Evolutionary conservation across 2,329 filamentous ascomycete species (phyloP).

Genomic region (Cytospora leucostoma): DNA sequence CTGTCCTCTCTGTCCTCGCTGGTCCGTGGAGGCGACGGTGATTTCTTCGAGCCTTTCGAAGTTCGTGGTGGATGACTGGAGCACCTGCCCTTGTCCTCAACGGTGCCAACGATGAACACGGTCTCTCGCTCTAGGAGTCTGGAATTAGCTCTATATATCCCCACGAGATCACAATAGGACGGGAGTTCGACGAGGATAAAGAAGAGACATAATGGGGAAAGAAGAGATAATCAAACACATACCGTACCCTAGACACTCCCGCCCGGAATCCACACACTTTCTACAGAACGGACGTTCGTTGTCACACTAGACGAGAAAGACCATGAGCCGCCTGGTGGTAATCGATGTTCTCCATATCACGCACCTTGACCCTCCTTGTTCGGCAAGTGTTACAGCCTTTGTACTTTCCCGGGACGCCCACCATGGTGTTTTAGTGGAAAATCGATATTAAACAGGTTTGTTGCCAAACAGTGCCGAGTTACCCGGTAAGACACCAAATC

Average conservation of each 20-base stretch:
- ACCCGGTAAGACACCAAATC: background rate
- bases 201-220: background rate
- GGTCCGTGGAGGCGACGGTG: conserved; percentile 28
- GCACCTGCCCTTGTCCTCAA: conserved; percentile 55
- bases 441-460: background rate
- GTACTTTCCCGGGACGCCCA: conserved; percentile 64
- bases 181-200: background rate
- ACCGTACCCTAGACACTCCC: conserved; percentile 63
- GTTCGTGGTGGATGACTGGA: conserved; percentile 57
- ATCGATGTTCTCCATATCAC: background rate
- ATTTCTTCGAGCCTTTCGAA: conserved; percentile 43
- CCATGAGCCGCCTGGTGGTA: background rate
- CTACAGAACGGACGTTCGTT: conserved; percentile 61
- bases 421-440: conserved; percentile 44
- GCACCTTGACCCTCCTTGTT: conserved; percentile 59
- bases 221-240: conserved; percentile 24
- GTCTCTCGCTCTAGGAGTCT: conserved; percentile 45
- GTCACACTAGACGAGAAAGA: conserved; percentile 52
- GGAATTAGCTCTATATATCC: conserved; percentile 1
- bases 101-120: conserved; percentile 65
- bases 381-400: conserved; percentile 66
- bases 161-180: background rate
- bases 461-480: background rate
- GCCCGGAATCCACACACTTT: conserved; percentile 60
- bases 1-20: conserved; percentile 32